Evolutionary conservation across 2,329 filamentous ascomycete genomes (phyloP).

Genomic region (Penicillium expansum): DNA sequence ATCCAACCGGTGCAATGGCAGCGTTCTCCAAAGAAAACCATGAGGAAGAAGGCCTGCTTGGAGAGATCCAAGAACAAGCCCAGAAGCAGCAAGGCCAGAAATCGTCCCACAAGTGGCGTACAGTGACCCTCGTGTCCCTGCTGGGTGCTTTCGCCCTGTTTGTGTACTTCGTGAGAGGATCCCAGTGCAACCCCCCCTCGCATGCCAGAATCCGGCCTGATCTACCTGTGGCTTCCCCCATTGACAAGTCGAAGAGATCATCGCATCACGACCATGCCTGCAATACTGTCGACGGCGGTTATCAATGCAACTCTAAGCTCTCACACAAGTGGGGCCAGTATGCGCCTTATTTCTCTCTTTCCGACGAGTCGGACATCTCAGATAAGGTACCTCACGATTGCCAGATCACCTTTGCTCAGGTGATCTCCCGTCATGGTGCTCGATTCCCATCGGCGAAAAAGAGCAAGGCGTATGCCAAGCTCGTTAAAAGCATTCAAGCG

Average conservation of each 20-base stretch:
- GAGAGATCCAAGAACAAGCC: neutral
- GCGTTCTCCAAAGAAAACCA: neutral
- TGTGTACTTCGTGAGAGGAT: conserved; percentile 2
- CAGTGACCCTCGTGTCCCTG: conserved; percentile 2
- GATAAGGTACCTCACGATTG: conserved; percentile 64
- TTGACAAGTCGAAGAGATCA: neutral
- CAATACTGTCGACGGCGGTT: conserved; percentile 56
- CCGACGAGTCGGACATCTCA: conserved; percentile 59
- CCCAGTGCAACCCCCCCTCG: conserved; percentile 9
- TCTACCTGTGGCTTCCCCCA: neutral
- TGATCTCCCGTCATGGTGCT: conserved; percentile 81
- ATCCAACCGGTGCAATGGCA: conserved; percentile 4
- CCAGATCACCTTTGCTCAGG: conserved; percentile 72
- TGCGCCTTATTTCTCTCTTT: conserved; percentile 74
- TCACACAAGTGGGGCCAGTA: conserved; percentile 82
- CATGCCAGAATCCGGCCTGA: conserved; percentile 3
- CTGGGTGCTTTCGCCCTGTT: conserved; percentile 7
- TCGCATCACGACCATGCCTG: conserved; percentile 35
- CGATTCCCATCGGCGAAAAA: conserved; percentile 74
- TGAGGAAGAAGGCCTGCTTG: conserved; percentile 12
- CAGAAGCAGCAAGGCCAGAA: neutral
- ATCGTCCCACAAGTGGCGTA: neutral
- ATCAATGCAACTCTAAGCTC: conserved; percentile 60
- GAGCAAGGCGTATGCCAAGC: conserved; percentile 59
- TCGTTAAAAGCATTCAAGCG: conserved; percentile 66